Conservation (phyloP, 176 grass and related monocot species). For the Phragmites australis region DNA sequence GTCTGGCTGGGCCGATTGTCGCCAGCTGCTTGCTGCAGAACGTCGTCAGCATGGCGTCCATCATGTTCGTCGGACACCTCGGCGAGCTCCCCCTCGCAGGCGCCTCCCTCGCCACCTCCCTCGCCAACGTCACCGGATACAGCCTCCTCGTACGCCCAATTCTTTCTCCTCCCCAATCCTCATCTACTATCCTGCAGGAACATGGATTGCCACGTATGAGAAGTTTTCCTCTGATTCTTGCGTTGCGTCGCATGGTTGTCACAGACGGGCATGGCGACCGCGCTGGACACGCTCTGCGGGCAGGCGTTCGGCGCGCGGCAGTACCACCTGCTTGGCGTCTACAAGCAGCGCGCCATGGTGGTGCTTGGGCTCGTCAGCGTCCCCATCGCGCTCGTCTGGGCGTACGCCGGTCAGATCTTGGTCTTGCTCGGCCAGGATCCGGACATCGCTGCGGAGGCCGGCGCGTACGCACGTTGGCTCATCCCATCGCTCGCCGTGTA, state of each 20-base stretch:
- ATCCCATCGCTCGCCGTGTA: slow-evolving; percentile 41
- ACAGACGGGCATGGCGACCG: not conserved
- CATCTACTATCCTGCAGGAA: too few species aligned
- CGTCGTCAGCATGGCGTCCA: not conserved
- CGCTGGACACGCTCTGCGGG: slow-evolving; percentile 42
- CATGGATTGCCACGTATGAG: too few species aligned
- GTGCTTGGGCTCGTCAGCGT: slow-evolving; percentile 38
- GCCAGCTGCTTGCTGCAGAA: slow-evolving; percentile 16
- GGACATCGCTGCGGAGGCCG: slow-evolving; percentile 44
- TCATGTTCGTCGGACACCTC: slow-evolving; percentile 26
- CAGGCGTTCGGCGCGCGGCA: slow-evolving; percentile 46
- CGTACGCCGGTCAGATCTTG: slow-evolving; percentile 45
- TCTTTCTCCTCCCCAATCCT: not conserved
- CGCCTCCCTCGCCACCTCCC: slow-evolving; percentile 25
- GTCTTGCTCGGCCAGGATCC: slow-evolving; percentile 36
- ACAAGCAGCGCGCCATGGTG: slow-evolving; percentile 54
- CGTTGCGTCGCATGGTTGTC: too few species aligned
- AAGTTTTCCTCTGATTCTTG: not conserved
- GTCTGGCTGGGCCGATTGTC: slow-evolving; percentile 5
- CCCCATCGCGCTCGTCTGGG: slow-evolving; percentile 28
- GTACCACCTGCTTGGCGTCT: slow-evolving; percentile 41
- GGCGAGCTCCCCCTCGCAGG: slow-evolving; percentile 23
- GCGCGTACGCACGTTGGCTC: slow-evolving; percentile 41
- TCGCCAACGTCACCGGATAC: slow-evolving; percentile 5
- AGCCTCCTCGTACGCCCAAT: not conserved